Conservation (phyloP, 108 stramenopile genomes). For the Licmophora abbreviata region DNA sequence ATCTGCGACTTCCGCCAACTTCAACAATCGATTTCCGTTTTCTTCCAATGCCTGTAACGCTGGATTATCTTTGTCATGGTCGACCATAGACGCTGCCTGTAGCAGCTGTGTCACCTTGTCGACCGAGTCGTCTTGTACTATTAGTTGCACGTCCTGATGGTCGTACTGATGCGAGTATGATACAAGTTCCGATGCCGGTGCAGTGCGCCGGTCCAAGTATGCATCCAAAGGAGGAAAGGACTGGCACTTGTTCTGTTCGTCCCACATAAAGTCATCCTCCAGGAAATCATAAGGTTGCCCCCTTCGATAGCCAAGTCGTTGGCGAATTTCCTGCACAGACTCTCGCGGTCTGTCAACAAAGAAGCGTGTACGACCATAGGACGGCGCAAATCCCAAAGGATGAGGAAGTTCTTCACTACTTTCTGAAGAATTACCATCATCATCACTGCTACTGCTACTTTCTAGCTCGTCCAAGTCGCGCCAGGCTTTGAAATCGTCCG, state of each 20-base stretch:
- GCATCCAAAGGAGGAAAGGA: constrained; percentile 22
- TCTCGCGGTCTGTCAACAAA: no score
- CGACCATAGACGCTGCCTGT: not conserved
- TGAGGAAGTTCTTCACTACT: constrained; percentile 49
- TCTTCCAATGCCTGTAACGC: constrained; percentile 7
- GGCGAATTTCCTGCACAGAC: no score
- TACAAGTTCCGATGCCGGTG: constrained; percentile 16
- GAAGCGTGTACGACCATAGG: constrained; percentile 36
- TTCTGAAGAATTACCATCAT: constrained; percentile 6
- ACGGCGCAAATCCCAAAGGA: constrained; percentile 55
- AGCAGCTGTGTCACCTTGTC: constrained; percentile 9
- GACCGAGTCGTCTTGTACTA: constrained; percentile 1
- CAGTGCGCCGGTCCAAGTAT: constrained; percentile 11
- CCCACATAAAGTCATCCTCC: constrained; percentile 13
- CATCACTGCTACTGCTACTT: constrained; percentile 8
- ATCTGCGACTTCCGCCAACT: not conserved
- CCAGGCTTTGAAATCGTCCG: not conserved
- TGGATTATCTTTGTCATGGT: constrained; percentile 5
- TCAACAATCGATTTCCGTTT: constrained; percentile 1
- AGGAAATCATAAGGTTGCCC: no score
- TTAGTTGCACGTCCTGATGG: constrained; percentile 3
- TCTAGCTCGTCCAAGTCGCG: not conserved
- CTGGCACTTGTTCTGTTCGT: constrained; percentile 8
- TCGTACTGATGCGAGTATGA: not conserved
- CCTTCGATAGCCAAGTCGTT: no score